phyloP scores from a whole-genome alignment of 2,329 filamentous ascomycete species.

The Zarea fungicola region DNA sequence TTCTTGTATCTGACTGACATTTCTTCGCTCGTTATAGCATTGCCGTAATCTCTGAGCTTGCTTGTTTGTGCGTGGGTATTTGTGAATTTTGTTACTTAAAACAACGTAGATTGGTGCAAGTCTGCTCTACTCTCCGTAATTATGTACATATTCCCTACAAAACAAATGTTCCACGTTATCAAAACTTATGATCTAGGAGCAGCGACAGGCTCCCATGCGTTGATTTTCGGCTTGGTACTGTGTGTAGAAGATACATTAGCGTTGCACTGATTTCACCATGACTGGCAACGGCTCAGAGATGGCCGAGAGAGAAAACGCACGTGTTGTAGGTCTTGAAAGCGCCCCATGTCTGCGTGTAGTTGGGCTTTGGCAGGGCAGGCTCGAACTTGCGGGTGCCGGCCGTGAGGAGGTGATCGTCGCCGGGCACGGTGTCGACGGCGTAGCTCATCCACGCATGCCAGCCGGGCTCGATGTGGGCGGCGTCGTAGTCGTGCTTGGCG shows the following conservation, averaged over 20 bases:
- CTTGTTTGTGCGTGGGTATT: no score
- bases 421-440: constrained; percentile 79
- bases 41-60: no score
- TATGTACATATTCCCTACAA: constrained; percentile 27
- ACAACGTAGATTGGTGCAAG: neutral
- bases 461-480: constrained; percentile 84
- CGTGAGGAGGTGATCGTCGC: constrained; percentile 66
- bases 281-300: no score
- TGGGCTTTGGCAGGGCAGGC: constrained; percentile 63
- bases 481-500: constrained; percentile 77
- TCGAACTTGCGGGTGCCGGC: constrained; percentile 70
- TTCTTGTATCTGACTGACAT: neutral
- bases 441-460: constrained; percentile 99
- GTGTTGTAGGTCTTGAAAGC: constrained; percentile 94
- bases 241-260: constrained; percentile 18
- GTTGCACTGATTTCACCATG: constrained; percentile 6
- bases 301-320: constrained; percentile 51
- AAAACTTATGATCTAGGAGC: constrained; percentile 26
- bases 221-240: constrained; percentile 51
- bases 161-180: neutral
- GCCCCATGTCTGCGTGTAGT: constrained; percentile 67
- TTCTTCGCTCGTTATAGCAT: no score
- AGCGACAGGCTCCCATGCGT: constrained; percentile 46
- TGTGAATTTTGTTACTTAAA: neutral
- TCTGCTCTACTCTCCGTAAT: neutral